Base-by-base conservation (phyloP, 176 grass and related monocot genomes). In the Juncus effusus region DNA sequence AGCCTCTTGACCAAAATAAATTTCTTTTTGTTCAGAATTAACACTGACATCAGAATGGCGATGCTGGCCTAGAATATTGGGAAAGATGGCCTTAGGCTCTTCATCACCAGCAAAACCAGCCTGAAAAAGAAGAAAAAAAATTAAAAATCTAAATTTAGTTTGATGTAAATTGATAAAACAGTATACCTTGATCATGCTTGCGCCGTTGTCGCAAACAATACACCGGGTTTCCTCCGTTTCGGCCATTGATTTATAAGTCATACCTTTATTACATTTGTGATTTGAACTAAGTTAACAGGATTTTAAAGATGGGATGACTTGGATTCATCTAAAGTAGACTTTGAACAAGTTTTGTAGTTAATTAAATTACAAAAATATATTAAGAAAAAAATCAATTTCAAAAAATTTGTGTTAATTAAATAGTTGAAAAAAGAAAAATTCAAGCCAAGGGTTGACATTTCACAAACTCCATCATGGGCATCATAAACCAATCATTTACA, bases 101-200 rank as follows among this genome's bases (percentile, higher is more conserved):
- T 93, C 89, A 16, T 93, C 89, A 41, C 89, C 89, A n/a, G 89
- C 89, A 10, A 93, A 93, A 59, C 89, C 89, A 88, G 89, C 89
- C 89, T 93, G 36, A 51, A 67, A 49, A 19, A 6, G 38, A 39
- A 38, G 14, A 4, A 59, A 14, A 51, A 7, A 51, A 56, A 61
- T 13, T 52, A 52, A 38, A 61, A 70, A 38, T 49, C 19, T 28
- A 66, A 12, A 28, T 28, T 28, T 28, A 28, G 19, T 28, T 28
- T 28, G 19, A 28, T 28, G 19, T 44, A 52, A 51, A 13, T 7
- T 45, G 6, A 44, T 9, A 9, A 47, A 9, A 54, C 7, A 7
- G 42, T 28, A 9, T 40, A 90, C 82, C 86, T 85, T 90, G 75
- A 85, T 82, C 86, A 90, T 90, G 81, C 82, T 82, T 0, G 86